These are phyloP conservation scores for Cytospora piceicola DNA, from an alignment of 2,329 filamentous ascomycete genomes.

Conservation along the genomic window DNA sequence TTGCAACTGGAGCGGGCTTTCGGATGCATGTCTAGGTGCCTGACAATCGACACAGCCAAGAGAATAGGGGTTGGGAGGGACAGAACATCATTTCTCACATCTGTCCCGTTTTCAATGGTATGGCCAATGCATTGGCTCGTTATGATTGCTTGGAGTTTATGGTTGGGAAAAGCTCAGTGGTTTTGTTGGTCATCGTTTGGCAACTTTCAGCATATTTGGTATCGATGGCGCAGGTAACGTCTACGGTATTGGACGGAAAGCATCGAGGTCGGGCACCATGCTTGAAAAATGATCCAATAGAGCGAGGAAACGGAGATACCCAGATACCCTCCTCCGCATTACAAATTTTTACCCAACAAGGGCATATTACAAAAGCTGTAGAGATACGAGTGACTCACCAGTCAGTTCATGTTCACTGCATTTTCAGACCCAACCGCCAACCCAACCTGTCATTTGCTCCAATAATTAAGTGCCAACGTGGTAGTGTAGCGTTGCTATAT, in stretches of 20 bases:
- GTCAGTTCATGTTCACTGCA: not conserved
- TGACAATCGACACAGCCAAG: not conserved
- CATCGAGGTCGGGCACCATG: not conserved
- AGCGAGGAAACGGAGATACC: constrained; percentile 1
- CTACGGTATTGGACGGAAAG: not conserved
- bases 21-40: not conserved
- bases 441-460: not conserved
- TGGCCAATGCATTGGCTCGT: not conserved
- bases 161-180: not conserved
- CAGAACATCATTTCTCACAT: not conserved
- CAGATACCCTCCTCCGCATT: constrained; percentile 6
- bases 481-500: constrained; percentile 3
- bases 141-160: not conserved
- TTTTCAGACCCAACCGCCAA: not conserved
- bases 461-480: not conserved
- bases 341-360: not conserved
- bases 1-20: not conserved
- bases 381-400: not conserved
- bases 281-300: not conserved
- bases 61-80: not conserved
- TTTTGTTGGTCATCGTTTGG: not conserved
- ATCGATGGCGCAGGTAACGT: not conserved
- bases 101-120: not conserved
- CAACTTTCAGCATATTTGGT: not conserved
- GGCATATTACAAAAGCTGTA: not conserved